Base-by-base conservation (phyloP, 2,329 filamentous ascomycete genomes). In the Metarhizium robertsii region DNA sequence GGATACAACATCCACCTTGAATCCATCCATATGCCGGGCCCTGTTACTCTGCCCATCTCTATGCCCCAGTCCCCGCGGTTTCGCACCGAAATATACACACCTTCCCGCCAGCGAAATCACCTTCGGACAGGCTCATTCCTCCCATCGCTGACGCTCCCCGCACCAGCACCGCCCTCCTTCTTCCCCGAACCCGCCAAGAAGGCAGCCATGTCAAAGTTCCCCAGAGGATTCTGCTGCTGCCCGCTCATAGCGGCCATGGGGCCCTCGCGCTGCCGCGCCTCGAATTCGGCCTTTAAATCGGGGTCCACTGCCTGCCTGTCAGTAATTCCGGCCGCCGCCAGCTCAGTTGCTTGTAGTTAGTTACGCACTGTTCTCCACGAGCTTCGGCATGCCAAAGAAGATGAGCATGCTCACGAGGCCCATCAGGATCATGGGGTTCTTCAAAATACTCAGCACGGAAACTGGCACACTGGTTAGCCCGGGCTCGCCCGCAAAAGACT, bases 391-490 rank as follows among this genome's bases (percentile, higher is more conserved):
- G 61, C 92, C 92, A 64, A 97, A 80, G 60, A 96, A 91, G 61
- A 96, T 76, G 5, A 75, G 85, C 76, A 96, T 83, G 59, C 86
- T 90, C 43, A 94, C 84, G 38, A 95, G 73, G 4, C 87, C 91
- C 76, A 99, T 87, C 58, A 99, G 79, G 60, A 97, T 96, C 91
- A 97, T 97, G 3, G 94, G 94, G 68, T 90, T 96, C 77, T 94
- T 94, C 64, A 96, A 77, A 55, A 96, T 85, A 57, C 81, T 83
- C 56, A 96, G 66, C n/a, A 92, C 79, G 18, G 86, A 90, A 73
- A 92, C 87, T 90, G 61, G 40, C 13, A 32, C 13, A 16, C 16
- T 5, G 3, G 48, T 42, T 42, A 46, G 43, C 43, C 10, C 25
- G 40, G 40, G 2, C 40, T 13, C 6, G 40, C 43, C n/a, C 25